Evolutionary conservation across 148 eudicot species (phyloP).

Genomic region (Rhododendron ovatum): DNA sequence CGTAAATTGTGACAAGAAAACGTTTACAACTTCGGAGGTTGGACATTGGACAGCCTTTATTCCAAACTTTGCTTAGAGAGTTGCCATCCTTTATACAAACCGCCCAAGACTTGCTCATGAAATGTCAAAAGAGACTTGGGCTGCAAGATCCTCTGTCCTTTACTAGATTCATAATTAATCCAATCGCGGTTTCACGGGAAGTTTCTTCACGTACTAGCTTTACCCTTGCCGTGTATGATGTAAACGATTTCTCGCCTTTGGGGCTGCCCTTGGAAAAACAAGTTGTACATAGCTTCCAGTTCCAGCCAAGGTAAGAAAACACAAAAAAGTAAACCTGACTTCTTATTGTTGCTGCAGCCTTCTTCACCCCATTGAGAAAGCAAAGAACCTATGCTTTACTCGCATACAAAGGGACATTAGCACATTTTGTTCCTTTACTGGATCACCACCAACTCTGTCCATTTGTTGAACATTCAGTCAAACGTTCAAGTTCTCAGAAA

Average conservation of each 20-base stretch:
- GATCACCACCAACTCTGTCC: background rate
- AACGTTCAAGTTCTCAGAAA: background rate
- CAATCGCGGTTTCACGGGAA: too few species aligned
- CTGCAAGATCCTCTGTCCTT: too few species aligned
- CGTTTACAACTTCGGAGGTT: background rate
- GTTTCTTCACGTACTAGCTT: background rate
- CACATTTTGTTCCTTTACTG: background rate
- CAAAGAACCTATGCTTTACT: slow-evolving; percentile 45
- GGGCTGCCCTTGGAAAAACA: background rate
- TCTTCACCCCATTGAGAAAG: slow-evolving; percentile 10
- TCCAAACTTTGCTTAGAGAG: too few species aligned
- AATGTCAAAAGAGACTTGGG: too few species aligned
- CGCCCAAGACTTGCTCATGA: too few species aligned
- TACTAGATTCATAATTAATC: too few species aligned
- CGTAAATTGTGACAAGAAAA: background rate
- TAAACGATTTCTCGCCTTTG: background rate
- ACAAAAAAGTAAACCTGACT: background rate
- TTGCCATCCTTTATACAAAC: too few species aligned
- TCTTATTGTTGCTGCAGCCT: background rate
- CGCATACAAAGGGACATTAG: background rate
- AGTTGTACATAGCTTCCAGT: background rate
- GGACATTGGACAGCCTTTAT: too few species aligned
- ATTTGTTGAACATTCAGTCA: background rate
- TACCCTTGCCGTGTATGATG: too few species aligned
- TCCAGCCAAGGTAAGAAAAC: background rate